Conservation (phyloP, 768 basidiomycete species). For the Rickenella mellea region DNA sequence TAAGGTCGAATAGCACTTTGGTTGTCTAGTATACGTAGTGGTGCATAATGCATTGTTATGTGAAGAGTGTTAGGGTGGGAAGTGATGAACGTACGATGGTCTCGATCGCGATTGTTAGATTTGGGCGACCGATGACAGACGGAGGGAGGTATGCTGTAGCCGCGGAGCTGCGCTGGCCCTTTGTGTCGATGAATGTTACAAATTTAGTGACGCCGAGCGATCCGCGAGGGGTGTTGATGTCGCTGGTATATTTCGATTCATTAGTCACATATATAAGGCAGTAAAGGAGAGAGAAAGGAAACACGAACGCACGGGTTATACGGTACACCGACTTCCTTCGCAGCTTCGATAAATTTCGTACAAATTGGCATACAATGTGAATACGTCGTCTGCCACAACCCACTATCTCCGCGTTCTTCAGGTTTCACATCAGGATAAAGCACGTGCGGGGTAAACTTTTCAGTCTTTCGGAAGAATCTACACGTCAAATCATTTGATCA, state of each 20-base stretch:
- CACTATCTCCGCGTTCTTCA: no score
- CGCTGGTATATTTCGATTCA: no score
- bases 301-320: no score
- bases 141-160: conserved; percentile 61
- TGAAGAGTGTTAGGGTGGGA: conserved; percentile 58
- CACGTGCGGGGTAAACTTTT: conserved; percentile 5
- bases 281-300: no score
- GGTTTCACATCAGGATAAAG: conserved; percentile 5
- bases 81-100: conserved; percentile 56
- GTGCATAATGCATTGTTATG: conserved; percentile 49
- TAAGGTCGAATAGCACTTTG: conserved; percentile 19
- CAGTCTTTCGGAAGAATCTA: conserved; percentile 11
- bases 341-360: no score
- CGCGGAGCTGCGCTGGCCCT: conserved; percentile 46
- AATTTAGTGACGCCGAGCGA: conserved; percentile 49
- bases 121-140: conserved; percentile 52
- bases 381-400: no score
- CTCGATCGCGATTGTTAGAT: conserved; percentile 50
- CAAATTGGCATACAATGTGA: no score
- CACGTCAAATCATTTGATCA: conserved; percentile 1
- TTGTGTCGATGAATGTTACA: conserved; percentile 62
- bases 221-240: conserved; percentile 48
- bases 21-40: conserved; percentile 44
- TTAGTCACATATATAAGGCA: no score
- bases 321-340: no score